Evolutionary conservation across 371 early-diverging fungal species (phyloP).

Genomic region (Zychaea mexicana): DNA sequence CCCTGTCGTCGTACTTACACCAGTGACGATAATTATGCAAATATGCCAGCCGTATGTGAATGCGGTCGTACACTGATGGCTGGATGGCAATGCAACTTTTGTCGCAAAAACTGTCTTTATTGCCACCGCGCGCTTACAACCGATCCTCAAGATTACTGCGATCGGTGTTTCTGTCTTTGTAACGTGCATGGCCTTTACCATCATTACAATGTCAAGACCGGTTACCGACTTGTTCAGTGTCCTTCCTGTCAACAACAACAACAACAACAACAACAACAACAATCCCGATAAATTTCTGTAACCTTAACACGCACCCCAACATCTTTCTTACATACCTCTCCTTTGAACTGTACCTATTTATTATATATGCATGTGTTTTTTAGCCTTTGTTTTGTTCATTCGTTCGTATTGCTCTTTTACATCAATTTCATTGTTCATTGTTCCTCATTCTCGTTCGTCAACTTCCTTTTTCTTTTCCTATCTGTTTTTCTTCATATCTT

Average conservation of each 20-base stretch:
- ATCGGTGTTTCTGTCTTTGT: slow-evolving; percentile 31
- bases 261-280: not conserved
- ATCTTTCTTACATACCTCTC: not conserved
- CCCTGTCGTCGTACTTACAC: not conserved
- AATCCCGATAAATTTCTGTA: not conserved
- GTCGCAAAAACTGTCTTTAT: slow-evolving; percentile 30
- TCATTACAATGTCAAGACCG: not conserved
- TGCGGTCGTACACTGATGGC: slow-evolving; percentile 31
- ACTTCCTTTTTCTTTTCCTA: too few species aligned
- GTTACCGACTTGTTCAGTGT: not conserved
- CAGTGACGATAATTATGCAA: not conserved
- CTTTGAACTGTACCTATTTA: not conserved
- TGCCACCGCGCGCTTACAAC: slow-evolving; percentile 33
- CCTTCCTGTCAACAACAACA: not conserved
- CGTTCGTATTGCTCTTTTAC: not conserved
- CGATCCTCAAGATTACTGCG: slow-evolving; percentile 31
- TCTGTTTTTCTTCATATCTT: too few species aligned
- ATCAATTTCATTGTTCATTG: not conserved
- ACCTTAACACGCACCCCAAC: too few species aligned
- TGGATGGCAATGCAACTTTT: slow-evolving; percentile 32
- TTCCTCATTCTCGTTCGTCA: not conserved
- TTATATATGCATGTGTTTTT: not conserved
- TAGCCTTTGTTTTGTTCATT: not conserved
- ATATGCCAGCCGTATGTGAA: slow-evolving; percentile 15
- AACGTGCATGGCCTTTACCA: slow-evolving; percentile 19